phyloP scores from a whole-genome alignment of 495 filamentous ascomycete species.

The Schizothecium vesticola region DNA sequence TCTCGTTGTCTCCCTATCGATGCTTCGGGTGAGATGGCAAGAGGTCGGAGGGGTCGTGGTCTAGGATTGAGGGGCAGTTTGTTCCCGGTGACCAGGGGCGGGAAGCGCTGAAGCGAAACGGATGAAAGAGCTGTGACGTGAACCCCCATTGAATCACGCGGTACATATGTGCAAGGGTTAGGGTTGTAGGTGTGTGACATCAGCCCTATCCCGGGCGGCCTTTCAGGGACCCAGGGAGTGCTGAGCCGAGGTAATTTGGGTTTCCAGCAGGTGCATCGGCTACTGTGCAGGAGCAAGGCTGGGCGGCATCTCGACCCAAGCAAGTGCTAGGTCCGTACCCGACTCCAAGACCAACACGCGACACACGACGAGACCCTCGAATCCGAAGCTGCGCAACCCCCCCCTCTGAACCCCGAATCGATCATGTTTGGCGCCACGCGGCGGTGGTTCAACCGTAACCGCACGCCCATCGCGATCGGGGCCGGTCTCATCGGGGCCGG shows the following conservation, averaged over 20 bases:
- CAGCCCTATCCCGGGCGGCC: slow-evolving; percentile 15
- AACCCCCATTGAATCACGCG: slow-evolving; percentile 4
- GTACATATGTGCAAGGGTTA: neutral
- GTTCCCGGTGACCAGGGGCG: neutral
- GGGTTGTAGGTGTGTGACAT: slow-evolving; percentile 3
- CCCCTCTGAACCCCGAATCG: neutral
- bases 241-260: slow-evolving; percentile 22
- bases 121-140: slow-evolving; percentile 10
- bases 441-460: slow-evolving; percentile 87
- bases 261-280: neutral
- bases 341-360: neutral
- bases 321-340: too few species aligned
- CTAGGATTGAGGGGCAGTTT: slow-evolving; percentile 1
- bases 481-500: slow-evolving; percentile 81
- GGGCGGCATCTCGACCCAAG: slow-evolving; percentile 8
- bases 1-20: neutral
- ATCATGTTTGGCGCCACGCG: slow-evolving; percentile 77
- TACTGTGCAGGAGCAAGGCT: slow-evolving; percentile 1
- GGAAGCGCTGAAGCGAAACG: slow-evolving; percentile 1
- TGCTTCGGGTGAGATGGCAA: neutral
- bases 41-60: slow-evolving; percentile 8
- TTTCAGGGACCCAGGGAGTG: neutral
- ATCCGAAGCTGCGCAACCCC: neutral
- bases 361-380: neutral
- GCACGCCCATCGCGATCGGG: slow-evolving; percentile 80